phyloP scores from a whole-genome alignment of 306 rosid species.

The Myrica gale region DNA sequence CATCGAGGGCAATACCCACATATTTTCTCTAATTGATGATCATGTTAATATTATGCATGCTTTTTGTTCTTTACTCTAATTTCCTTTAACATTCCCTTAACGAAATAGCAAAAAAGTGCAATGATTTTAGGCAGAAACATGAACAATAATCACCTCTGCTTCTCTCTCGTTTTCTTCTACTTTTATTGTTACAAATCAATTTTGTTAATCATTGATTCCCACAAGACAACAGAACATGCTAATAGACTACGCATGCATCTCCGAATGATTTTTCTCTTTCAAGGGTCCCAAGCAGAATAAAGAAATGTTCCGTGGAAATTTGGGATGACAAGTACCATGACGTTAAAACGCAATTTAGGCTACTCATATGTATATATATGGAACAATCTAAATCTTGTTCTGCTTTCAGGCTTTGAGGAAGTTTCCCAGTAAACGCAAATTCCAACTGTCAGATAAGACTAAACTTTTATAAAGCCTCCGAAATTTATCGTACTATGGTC shows the following conservation, averaged over 20 bases:
- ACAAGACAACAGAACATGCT: not conserved
- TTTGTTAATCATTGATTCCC: not conserved
- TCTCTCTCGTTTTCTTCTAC: no score
- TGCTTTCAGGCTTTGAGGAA: not conserved
- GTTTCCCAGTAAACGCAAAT: not conserved
- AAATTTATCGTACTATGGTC: not conserved
- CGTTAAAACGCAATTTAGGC: not conserved
- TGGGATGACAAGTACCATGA: not conserved
- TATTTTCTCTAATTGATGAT: no score
- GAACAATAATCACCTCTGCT: no score
- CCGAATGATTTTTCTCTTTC: no score
- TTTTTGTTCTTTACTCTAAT: no score
- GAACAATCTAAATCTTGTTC: not conserved
- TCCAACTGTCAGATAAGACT: constrained; percentile 28
- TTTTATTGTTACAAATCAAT: no score
- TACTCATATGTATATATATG: not conserved
- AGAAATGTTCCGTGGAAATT: not conserved
- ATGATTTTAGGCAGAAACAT: no score
- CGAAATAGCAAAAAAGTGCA: no score
- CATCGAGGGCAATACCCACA: no score
- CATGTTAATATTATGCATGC: no score
- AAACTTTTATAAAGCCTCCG: not conserved
- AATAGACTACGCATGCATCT: no score
- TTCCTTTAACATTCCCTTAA: no score
- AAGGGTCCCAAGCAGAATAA: not conserved